These are phyloP conservation scores for Ustilago crameri DNA, from an alignment of 1,284 basidiomycete genomes.

Conservation along the genomic window DNA sequence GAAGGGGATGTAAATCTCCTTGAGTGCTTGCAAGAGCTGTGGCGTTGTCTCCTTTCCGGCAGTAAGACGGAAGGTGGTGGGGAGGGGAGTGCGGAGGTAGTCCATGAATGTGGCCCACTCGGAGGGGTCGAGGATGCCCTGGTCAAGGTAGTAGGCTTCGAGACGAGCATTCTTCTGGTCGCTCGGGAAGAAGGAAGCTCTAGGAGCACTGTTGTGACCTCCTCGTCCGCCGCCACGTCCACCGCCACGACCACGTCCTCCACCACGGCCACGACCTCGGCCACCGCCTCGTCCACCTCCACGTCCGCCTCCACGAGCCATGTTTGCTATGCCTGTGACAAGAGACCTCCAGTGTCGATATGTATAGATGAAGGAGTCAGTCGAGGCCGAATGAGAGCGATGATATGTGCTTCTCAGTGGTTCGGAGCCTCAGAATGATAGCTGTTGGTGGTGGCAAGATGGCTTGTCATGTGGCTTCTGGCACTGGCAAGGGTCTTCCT, in stretches of 20 bases:
- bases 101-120: slow-evolving; percentile 85
- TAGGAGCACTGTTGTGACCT: slow-evolving; percentile 19
- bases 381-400: slow-evolving; percentile 1
- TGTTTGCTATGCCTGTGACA: slow-evolving; percentile 5
- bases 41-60: slow-evolving; percentile 61
- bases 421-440: slow-evolving; percentile 17
- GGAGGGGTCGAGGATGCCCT: slow-evolving; percentile 58
- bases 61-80: slow-evolving; percentile 93
- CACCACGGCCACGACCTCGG: slow-evolving; percentile 31
- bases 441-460: slow-evolving; percentile 23
- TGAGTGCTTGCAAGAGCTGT: slow-evolving; percentile 62
- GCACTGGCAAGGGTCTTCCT: slow-evolving; percentile 8
- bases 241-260: slow-evolving; percentile 34
- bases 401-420: slow-evolving; percentile 1
- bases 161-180: slow-evolving; percentile 50
- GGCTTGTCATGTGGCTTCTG: background rate
- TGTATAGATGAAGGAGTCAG: background rate
- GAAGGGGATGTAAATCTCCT: slow-evolving; percentile 77
- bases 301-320: slow-evolving; percentile 38
- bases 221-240: slow-evolving; percentile 34
- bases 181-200: slow-evolving; percentile 23
- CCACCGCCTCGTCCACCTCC: slow-evolving; percentile 44
- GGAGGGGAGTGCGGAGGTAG: slow-evolving; percentile 78
- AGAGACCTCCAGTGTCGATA: background rate
- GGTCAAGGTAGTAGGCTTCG: slow-evolving; percentile 66